These are phyloP conservation scores for Holtermannia corniformis DNA, from an alignment of 768 basidiomycete species.

Conservation along the genomic window DNA sequence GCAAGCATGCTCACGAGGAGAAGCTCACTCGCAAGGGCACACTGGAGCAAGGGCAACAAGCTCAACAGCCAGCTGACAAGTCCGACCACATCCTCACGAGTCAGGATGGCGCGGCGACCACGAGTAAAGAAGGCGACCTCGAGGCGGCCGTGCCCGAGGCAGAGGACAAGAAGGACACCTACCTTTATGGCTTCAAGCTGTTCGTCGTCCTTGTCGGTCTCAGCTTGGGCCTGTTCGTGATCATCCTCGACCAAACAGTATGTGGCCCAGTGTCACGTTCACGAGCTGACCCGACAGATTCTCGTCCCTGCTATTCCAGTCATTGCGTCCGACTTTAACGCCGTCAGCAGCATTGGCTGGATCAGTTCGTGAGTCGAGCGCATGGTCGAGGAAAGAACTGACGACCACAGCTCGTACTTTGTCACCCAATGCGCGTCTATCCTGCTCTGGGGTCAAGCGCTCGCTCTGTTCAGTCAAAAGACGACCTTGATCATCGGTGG, in stretches of 20 bases:
- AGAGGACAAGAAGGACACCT: not conserved
- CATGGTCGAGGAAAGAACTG: not conserved
- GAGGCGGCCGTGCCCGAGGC: not conserved
- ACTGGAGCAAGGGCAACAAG: too few relatives aligned
- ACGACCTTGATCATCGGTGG: conserved; percentile 1
- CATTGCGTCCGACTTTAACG: conserved; percentile 5
- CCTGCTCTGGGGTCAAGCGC: conserved; percentile 6
- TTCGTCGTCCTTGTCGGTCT: conserved; percentile 6
- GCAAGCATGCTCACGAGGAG: too few relatives aligned
- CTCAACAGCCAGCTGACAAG: too few relatives aligned
- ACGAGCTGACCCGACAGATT: conserved; percentile 2
- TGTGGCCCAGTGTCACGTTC: not conserved
- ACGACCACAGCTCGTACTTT: conserved; percentile 5
- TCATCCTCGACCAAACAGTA: conserved; percentile 9
- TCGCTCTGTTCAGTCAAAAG: conserved; percentile 5
- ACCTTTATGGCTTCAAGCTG: conserved; percentile 5
- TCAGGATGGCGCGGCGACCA: too few relatives aligned
- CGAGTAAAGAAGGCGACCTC: not conserved
- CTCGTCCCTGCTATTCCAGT: conserved; percentile 8
- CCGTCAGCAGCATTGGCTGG: conserved; percentile 6
- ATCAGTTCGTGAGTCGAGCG: conserved; percentile 7
- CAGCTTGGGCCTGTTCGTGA: conserved; percentile 2
- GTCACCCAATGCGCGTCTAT: conserved; percentile 7
- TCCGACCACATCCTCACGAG: too few relatives aligned
- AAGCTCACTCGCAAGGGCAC: too few relatives aligned